Evolutionary conservation across 768 basidiomycete species (phyloP).

Genomic region (Pleurotus platypus): DNA sequence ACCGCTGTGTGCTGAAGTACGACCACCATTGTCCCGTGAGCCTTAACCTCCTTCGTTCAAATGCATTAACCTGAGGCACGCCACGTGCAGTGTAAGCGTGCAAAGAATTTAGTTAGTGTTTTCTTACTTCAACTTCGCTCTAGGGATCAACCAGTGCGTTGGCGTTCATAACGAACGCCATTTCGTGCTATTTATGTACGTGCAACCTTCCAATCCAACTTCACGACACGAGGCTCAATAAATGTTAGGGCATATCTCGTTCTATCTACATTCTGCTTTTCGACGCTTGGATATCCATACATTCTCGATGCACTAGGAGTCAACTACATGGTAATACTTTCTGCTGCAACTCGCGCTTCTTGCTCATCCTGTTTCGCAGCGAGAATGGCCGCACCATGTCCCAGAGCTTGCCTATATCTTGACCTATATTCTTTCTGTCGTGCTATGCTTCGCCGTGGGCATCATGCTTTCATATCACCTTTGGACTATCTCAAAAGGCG

Average conservation of each 20-base stretch:
- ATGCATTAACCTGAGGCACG: conserved; percentile 1
- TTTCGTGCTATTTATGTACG: conserved; percentile 92
- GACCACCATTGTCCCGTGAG: conserved; percentile 90
- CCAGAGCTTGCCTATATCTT: conserved; percentile 72
- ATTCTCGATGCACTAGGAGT: conserved; percentile 59
- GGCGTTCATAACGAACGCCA: conserved; percentile 94
- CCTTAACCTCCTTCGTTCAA: neutral
- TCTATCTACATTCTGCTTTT: conserved; percentile 59
- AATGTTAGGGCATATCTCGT: conserved; percentile 73
- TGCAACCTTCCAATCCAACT: neutral
- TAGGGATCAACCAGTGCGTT: conserved; percentile 98
- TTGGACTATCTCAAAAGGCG: conserved; percentile 66
- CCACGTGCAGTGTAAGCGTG: conserved; percentile 34
- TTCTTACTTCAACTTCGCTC: neutral
- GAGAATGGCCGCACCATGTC: conserved; percentile 55
- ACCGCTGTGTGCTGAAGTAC: conserved; percentile 84
- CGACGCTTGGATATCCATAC: conserved; percentile 58
- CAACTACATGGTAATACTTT: conserved; percentile 34
- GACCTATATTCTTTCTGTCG: conserved; percentile 69
- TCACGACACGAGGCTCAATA: too few relatives aligned
- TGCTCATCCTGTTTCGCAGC: conserved; percentile 13
- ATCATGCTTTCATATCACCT: conserved; percentile 75
- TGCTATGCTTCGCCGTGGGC: conserved; percentile 71
- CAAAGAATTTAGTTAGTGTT: neutral
- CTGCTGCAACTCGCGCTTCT: neutral